These are phyloP conservation scores for Ganoderma lingzhi DNA, from an alignment of 1,284 basidiomycete species.

Conservation along the genomic window DNA sequence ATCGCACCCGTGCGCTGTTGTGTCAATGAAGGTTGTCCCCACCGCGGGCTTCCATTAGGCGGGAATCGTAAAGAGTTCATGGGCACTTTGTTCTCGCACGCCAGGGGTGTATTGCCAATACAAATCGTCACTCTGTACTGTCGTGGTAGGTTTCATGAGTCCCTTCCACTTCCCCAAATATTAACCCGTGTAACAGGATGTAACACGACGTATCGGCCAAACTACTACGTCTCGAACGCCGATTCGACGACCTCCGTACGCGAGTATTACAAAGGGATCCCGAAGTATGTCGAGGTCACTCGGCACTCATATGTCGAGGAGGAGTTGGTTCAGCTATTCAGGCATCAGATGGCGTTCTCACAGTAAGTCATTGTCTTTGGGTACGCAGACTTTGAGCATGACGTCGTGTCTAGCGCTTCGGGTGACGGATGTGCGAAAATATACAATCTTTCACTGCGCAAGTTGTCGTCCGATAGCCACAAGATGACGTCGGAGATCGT, in stretches of 20 bases:
- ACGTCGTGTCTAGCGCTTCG: not conserved
- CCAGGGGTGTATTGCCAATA: not conserved
- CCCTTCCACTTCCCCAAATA: not conserved
- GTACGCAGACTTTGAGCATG: not conserved
- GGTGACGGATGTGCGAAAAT: not conserved
- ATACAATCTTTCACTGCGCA: not conserved
- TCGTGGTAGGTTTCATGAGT: not conserved
- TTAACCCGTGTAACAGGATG: not conserved
- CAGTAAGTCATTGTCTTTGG: not conserved
- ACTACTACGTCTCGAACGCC: not conserved
- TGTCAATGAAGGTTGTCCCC: not conserved
- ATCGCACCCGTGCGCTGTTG: not conserved
- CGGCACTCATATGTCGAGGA: not conserved
- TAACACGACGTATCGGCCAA: not conserved
- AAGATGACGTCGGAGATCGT: constrained; percentile 1
- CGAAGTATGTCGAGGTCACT: not conserved
- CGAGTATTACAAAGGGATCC: not conserved
- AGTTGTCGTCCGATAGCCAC: no score
- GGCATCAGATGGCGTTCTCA: not conserved
- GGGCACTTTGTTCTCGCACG: not conserved
- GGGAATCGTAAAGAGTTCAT: not conserved
- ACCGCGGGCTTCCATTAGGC: not conserved
- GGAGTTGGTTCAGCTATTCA: not conserved
- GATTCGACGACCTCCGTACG: not conserved
- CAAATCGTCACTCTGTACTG: not conserved